phyloP scores from a whole-genome alignment of 1,139 yeast genomes.

The Suzukiozyma palmioleophila region DNA sequence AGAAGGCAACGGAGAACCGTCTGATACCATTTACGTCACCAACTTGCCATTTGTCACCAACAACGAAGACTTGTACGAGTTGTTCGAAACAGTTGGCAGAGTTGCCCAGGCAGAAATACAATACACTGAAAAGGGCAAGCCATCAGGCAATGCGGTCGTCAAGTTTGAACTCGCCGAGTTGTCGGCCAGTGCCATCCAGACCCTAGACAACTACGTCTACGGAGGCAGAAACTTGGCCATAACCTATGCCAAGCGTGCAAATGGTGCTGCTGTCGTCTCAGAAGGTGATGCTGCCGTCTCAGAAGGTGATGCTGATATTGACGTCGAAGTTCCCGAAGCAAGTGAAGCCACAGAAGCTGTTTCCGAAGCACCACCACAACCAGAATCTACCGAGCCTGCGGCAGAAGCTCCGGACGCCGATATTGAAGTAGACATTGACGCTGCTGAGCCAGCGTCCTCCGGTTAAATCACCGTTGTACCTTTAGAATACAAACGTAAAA shows the following conservation, averaged over 20 bases:
- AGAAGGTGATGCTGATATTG: neutral
- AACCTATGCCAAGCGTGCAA: conserved; percentile 48
- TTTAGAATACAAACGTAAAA: no score
- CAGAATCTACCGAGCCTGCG: neutral
- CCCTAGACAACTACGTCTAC: conserved; percentile 73
- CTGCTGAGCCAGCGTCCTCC: neutral
- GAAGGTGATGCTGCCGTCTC: neutral
- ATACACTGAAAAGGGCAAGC: conserved; percentile 56
- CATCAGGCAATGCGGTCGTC: conserved; percentile 83
- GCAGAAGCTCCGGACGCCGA: conserved; percentile 1
- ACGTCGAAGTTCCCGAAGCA: conserved; percentile 1
- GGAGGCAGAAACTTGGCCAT: conserved; percentile 75
- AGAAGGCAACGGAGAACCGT: conserved; percentile 58
- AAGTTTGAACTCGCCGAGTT: conserved; percentile 63
- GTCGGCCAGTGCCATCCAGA: conserved; percentile 72
- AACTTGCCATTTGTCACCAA: conserved; percentile 90
- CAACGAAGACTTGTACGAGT: conserved; percentile 76
- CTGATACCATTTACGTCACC: conserved; percentile 61
- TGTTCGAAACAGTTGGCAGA: conserved; percentile 81
- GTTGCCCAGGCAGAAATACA: conserved; percentile 78
- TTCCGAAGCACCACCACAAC: conserved; percentile 1
- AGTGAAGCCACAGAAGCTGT: conserved; percentile 3
- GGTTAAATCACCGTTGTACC: no score
- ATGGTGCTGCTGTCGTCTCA: conserved; percentile 1
- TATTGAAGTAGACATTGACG: conserved; percentile 1